These are phyloP conservation scores for Ulota crispa DNA, from an alignment of 225 moss, liverwort and hornwort genomes.

Conservation along the genomic window DNA sequence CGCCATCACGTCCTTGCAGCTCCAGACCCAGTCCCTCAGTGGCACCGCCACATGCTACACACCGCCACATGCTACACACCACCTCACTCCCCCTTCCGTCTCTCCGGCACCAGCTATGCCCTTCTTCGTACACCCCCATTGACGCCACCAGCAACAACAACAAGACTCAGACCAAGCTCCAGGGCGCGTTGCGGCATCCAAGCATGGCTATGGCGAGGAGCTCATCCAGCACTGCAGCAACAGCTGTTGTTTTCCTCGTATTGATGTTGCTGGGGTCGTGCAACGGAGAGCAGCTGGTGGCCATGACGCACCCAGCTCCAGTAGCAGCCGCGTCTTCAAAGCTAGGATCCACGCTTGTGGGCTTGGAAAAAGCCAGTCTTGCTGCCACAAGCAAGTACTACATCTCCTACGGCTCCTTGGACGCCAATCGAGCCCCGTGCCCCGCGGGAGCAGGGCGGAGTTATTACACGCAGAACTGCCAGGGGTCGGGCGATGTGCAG, in stretches of 20 bases:
- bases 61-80: neutral
- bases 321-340: neutral
- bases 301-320: constrained; percentile 18
- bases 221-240: neutral
- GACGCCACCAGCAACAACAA: neutral
- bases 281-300: constrained; percentile 24
- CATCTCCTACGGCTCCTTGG: constrained; percentile 42
- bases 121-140: neutral
- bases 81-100: neutral
- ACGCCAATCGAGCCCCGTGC: constrained; percentile 47
- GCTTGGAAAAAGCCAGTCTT: neutral
- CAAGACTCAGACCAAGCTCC: neutral
- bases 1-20: neutral
- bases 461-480: constrained; percentile 38
- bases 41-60: neutral
- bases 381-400: constrained; percentile 27
- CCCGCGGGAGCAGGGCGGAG: constrained; percentile 38
- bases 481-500: constrained; percentile 24
- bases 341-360: neutral
- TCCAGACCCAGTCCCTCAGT: too few relatives aligned
- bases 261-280: neutral
- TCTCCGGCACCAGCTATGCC: neutral
- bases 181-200: neutral
- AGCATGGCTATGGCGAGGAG: neutral
- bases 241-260: neutral